Base-by-base conservation (phyloP, 352 stramenopile genomes). In the Phytopythium vexans region DNA sequence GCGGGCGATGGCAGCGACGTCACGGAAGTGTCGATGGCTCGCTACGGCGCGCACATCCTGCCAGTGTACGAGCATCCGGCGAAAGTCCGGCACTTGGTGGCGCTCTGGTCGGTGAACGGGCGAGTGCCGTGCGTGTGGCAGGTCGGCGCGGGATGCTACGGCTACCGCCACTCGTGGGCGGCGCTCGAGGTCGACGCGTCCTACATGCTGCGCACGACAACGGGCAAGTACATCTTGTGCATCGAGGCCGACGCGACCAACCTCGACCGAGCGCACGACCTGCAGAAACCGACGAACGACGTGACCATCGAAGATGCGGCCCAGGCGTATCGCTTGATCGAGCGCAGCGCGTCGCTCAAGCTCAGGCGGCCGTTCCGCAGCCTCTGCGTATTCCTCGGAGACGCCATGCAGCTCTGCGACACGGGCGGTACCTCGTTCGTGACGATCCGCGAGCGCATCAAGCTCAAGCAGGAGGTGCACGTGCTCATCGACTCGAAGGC, bases 401-500 rank as follows among this genome's bases (percentile, higher is more conserved):
- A 88, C 55, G 81, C 74, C 8, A 55, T 66, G 8, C 72, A 86
- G 54, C 66, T 63, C 8, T 84, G 70, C 37, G 70, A 86, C 49
- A 74, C 72, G 12, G 72, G 72, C 32, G 76, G 76, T 3, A 75
- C 72, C 4, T 60, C 65, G 4, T 72, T 75, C 36, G 74, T 88
- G 34, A 77, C 69, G 21, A 50, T 88, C 12, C 62, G 66, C 15
- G 68, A 84, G 27, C 70, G 77, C 41, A 71, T 73, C 34, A 62
- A 58, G 32, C 58, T 82, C 10, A 84, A 86, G 48, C 74, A 84
- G 36, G 77, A 88, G 53, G 72, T 82, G 11, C 75, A 88, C 49
- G 74, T 88, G 41, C 59, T 88, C 12, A 86, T 88, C n/a, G 77
- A 88, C 42, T 70, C 72, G 36, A 83, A 86, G 62, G 77, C 72